phyloP scores from a whole-genome alignment of 495 filamentous ascomycete genomes.

The Penicillium arizonense region DNA sequence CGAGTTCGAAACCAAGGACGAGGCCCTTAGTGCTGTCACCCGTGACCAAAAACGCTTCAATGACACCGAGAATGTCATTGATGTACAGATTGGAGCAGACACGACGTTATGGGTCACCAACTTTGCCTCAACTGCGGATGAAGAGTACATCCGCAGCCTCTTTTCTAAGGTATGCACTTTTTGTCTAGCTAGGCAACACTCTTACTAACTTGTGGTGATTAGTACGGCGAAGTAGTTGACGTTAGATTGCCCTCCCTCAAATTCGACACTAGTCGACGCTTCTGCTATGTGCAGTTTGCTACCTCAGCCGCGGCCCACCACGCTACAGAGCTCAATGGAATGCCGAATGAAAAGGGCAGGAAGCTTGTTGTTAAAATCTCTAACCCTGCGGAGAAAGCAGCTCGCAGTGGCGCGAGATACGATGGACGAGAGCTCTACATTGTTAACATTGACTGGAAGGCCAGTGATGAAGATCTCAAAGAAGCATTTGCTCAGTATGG shows the following conservation, averaged over 20 bases:
- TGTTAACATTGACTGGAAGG: slow-evolving; percentile 65
- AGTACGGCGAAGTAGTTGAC: slow-evolving; percentile 78
- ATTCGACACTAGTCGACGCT: slow-evolving; percentile 81
- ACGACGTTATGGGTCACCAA: slow-evolving; percentile 89
- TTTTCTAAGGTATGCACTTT: slow-evolving; percentile 56
- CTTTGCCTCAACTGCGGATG: slow-evolving; percentile 83
- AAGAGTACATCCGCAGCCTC: slow-evolving; percentile 70
- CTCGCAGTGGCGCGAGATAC: slow-evolving; percentile 74
- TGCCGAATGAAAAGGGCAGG: slow-evolving; percentile 59
- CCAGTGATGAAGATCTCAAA: slow-evolving; percentile 64
- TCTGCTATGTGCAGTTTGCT: slow-evolving; percentile 90
- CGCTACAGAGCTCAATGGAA: slow-evolving; percentile 70
- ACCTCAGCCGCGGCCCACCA: slow-evolving; percentile 59
- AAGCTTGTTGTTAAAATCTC: slow-evolving; percentile 79
- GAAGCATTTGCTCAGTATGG: slow-evolving; percentile 74
- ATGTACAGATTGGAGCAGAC: slow-evolving; percentile 67
- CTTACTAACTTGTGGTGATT: slow-evolving; percentile 20
- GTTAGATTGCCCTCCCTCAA: slow-evolving; percentile 90
- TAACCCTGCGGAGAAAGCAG: slow-evolving; percentile 71
- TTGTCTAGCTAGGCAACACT: background rate
- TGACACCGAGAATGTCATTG: slow-evolving; percentile 55
- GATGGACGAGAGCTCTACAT: slow-evolving; percentile 89
- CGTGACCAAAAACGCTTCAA: slow-evolving; percentile 74
- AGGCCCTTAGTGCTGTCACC: slow-evolving; percentile 75
- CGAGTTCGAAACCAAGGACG: slow-evolving; percentile 79